A percentile compares a stretch with the other conserved stretches of the same genome.
These are phyloP conservation scores for Debaryomyces prosopidis DNA, from an alignment of 805 yeast genomes.

Conservation along the genomic window DNA sequence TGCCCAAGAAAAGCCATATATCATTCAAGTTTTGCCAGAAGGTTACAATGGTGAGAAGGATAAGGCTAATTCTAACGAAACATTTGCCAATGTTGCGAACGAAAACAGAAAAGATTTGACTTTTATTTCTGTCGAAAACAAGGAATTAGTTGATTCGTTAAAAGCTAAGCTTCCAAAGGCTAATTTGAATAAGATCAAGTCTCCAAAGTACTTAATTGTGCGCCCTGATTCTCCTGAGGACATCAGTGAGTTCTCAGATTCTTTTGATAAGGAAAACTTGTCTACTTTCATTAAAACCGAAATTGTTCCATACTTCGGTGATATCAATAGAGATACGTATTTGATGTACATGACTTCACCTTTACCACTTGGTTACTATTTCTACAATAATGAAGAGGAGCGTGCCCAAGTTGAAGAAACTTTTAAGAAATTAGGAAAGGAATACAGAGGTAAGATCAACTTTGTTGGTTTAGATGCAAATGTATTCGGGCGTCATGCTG, in stretches of 20 bases:
- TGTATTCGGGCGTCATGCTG: conserved; percentile 82
- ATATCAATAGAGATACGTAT: conserved; percentile 79
- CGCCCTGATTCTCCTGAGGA: conserved; percentile 45
- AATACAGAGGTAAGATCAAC: conserved; percentile 76
- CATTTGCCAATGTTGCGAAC: conserved; percentile 66
- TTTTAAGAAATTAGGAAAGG: conserved; percentile 66
- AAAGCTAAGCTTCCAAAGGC: conserved; percentile 29
- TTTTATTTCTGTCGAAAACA: conserved; percentile 50
- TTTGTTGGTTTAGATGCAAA: conserved; percentile 87
- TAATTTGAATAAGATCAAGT: conserved; percentile 24
- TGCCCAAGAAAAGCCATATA: conserved; percentile 51
- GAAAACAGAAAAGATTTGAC: conserved; percentile 59
- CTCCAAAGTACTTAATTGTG: conserved; percentile 45
- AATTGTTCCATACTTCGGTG: conserved; percentile 83
- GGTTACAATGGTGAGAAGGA: conserved; percentile 27
- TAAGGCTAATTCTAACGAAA: conserved; percentile 39
- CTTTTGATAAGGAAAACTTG: conserved; percentile 36
- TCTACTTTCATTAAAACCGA: conserved; percentile 56
- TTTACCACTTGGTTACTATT: conserved; percentile 84
- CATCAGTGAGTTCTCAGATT: conserved; percentile 48
- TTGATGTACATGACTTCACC: conserved; percentile 68
- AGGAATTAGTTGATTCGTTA: conserved; percentile 39
- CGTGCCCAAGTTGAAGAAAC: conserved; percentile 53
- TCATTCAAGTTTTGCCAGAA: conserved; percentile 49
- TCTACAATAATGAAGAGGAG: conserved; percentile 71